Conservation (phyloP, 2,329 filamentous ascomycete genomes). For the Verticillium longisporum region DNA sequence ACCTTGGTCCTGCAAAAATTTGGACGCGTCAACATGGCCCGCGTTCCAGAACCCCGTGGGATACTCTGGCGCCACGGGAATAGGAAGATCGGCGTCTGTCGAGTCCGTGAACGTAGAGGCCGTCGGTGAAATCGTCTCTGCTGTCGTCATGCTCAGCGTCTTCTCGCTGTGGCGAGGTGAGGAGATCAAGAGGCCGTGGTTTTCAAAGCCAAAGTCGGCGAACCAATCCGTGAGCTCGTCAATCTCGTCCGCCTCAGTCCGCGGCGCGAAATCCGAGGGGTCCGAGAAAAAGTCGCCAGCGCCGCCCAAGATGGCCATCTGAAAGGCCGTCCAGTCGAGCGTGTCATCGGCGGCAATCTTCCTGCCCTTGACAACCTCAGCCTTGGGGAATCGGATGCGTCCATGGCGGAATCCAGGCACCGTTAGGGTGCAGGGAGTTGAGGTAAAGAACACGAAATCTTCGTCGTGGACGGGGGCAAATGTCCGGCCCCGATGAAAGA, state of each 20-base stretch:
- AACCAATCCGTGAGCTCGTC: constrained; percentile 46
- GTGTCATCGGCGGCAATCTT: constrained; percentile 39
- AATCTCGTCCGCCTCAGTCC: constrained; percentile 35
- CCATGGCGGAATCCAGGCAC: constrained; percentile 47
- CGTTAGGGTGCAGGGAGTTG: constrained; percentile 41
- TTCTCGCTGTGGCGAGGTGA: not conserved
- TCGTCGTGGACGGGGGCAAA: constrained; percentile 27
- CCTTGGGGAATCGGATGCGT: constrained; percentile 43
- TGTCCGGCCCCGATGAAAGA: not conserved
- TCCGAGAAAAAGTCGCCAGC: constrained; percentile 44
- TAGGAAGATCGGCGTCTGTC: constrained; percentile 27
- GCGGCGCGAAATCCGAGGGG: constrained; percentile 30
- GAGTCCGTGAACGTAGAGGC: constrained; percentile 12
- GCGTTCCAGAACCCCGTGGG: constrained; percentile 26
- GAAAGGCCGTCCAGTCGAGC: constrained; percentile 58
- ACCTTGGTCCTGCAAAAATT: constrained; percentile 21
- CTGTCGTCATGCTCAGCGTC: not conserved
- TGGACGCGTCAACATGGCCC: constrained; percentile 20
- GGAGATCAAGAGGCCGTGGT: constrained; percentile 30
- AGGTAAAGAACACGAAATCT: constrained; percentile 40
- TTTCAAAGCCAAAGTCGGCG: constrained; percentile 39
- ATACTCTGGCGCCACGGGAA: constrained; percentile 27
- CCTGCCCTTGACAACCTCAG: constrained; percentile 29
- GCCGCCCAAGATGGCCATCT: constrained; percentile 56
- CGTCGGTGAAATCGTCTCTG: not conserved